Evolutionary conservation across 306 rosid species (phyloP).

Genomic region (Castanea sativa): DNA sequence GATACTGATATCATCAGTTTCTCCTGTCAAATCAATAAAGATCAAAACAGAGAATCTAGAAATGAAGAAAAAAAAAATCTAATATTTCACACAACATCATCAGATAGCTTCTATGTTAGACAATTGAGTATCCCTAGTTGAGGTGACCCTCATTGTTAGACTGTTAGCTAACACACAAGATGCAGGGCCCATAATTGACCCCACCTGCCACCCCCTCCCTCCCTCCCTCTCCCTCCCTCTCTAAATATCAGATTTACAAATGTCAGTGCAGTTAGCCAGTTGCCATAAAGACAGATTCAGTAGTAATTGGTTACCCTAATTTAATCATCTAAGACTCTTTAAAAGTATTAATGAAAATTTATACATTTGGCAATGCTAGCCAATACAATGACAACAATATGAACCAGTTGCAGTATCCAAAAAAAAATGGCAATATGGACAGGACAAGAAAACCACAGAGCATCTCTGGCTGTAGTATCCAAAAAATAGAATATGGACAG

Average conservation of each 20-base stretch:
- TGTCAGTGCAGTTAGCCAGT: background rate
- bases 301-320: background rate
- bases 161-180: constrained; percentile 1
- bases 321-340: background rate
- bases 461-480: background rate
- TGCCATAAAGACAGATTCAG: background rate
- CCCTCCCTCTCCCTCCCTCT: background rate
- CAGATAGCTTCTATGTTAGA: background rate
- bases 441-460: background rate
- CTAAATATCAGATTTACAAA: background rate
- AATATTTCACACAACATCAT: background rate
- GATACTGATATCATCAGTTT: constrained; percentile 54
- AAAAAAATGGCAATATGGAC: background rate
- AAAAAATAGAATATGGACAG: background rate
- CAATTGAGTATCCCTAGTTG: background rate
- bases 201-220: background rate
- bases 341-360: background rate
- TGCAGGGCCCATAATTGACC: constrained; percentile 5
- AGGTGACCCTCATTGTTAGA: background rate
- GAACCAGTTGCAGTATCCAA: background rate
- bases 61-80: background rate
- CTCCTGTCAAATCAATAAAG: constrained; percentile 53
- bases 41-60: constrained; percentile 2
- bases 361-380: background rate
- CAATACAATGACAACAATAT: background rate